These are phyloP conservation scores for maize (Zea mays) DNA, from an alignment of 176 grass and related monocot species.

Conservation along the genomic window Zm-B73-REFERENCE-NAM-5.0 NC_050102.1:12625501-12626000, in stretches of 20 bases:
- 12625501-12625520: too few species aligned
- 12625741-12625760: background rate
- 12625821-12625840: background rate
- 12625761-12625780: background rate
- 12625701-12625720: background rate
- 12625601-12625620: too few species aligned
- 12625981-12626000: conserved; percentile 13
- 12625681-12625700: too few species aligned
- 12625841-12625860: background rate
- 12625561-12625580: too few species aligned
- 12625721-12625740: conserved; percentile 1
- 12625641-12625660: too few species aligned
- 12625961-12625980: background rate
- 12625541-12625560: too few species aligned
- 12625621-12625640: too few species aligned
- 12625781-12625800: background rate
- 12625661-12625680: too few species aligned
- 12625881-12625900: background rate
- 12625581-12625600: too few species aligned
- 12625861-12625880: background rate
- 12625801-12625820: background rate
- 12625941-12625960: background rate
- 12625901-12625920: background rate
- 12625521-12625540: too few species aligned
- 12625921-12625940: background rate